Conservation (phyloP, 352 stramenopile genomes). For the Phytopythium boreale region DNA sequence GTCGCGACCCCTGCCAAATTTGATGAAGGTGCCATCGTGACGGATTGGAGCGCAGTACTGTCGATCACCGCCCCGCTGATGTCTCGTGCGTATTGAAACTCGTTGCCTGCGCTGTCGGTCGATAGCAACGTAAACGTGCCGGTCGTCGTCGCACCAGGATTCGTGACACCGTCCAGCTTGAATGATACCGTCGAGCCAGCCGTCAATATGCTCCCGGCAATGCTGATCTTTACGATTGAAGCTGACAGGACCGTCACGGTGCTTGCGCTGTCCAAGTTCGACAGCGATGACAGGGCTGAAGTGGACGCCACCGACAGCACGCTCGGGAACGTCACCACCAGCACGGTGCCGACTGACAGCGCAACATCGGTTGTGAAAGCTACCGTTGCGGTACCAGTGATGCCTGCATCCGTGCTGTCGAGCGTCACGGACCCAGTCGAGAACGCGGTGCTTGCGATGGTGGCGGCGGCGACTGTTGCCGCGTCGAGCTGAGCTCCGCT, state of each 20-base stretch:
- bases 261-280: constrained; percentile 25
- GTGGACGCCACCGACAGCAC: constrained; percentile 26
- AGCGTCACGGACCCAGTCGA: constrained; percentile 12
- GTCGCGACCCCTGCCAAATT: constrained; percentile 22
- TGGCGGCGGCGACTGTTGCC: constrained; percentile 5
- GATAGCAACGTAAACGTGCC: constrained; percentile 33
- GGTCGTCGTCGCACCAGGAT: constrained; percentile 43
- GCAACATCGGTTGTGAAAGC: constrained; percentile 35
- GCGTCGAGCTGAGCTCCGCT: constrained; percentile 13
- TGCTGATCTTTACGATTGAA: constrained; percentile 23
- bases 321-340: constrained; percentile 37
- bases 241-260: constrained; percentile 13
- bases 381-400: constrained; percentile 20
- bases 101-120: constrained; percentile 21
- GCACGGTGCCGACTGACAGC: constrained; percentile 27
- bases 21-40: constrained; percentile 2
- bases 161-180: constrained; percentile 44
- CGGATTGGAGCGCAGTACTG: constrained; percentile 14
- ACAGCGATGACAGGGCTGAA: constrained; percentile 15
- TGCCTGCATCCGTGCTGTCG: constrained; percentile 28
- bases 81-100: constrained; percentile 20
- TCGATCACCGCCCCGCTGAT: constrained; percentile 26
- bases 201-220: constrained; percentile 21
- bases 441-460: constrained; percentile 19
- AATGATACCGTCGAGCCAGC: constrained; percentile 32